phyloP scores from a whole-genome alignment of 345 rosid genomes.

The Gossypium bickii region DNA sequence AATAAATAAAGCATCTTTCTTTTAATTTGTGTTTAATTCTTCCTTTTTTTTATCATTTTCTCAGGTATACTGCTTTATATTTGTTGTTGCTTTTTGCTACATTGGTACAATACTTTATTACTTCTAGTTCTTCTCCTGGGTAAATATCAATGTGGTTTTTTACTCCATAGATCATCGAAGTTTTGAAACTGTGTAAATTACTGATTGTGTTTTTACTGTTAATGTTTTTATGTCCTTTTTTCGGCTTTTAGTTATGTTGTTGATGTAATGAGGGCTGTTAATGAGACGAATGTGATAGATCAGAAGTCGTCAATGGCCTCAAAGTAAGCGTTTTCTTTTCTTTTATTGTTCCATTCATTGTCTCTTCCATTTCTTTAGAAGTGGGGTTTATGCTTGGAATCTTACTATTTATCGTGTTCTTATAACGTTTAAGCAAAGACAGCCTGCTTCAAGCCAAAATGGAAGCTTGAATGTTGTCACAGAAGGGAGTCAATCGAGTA shows the following conservation, averaged over 20 bases:
- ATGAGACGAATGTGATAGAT: constrained; percentile 31
- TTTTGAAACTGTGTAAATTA: background rate
- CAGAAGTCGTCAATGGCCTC: constrained; percentile 29
- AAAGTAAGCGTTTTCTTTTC: constrained; percentile 40
- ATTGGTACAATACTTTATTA: constrained; percentile 76
- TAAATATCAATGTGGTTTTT: constrained; percentile 25
- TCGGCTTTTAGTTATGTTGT: constrained; percentile 44
- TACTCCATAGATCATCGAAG: background rate
- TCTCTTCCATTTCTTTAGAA: constrained; percentile 4
- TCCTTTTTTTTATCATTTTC: background rate
- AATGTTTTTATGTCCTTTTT: constrained; percentile 16
- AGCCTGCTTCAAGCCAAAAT: constrained; percentile 75
- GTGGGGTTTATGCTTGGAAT: constrained; percentile 11
- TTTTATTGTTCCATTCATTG: background rate
- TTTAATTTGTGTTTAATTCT: too few species aligned
- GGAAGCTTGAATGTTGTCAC: constrained; percentile 45
- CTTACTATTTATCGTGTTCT: constrained; percentile 29
- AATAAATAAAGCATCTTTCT: too few species aligned
- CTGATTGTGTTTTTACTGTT: background rate
- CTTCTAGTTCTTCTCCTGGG: constrained; percentile 96
- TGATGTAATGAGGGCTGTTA: constrained; percentile 53
- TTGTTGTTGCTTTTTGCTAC: constrained; percentile 53
- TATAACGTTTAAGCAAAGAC: constrained; percentile 82
- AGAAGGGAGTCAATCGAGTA: constrained; percentile 44
- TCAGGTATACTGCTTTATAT: constrained; percentile 78